Conservation (phyloP, 306 rosid species). For the Prunus mira region DNA sequence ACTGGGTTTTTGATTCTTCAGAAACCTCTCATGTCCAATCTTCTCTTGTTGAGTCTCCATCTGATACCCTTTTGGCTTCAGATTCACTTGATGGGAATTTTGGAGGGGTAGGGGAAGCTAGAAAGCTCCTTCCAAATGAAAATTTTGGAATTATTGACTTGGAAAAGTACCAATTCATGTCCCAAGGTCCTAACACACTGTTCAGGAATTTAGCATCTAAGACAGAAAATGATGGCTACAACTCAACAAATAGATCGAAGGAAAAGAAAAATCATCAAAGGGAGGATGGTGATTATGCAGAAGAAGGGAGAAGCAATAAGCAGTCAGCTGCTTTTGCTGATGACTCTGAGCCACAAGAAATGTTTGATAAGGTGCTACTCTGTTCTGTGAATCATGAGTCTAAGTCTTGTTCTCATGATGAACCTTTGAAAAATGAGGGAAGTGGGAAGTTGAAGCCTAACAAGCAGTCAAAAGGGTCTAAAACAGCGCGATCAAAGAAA, state of each 20-base stretch:
- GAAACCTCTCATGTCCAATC: neutral
- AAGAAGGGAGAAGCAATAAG: conserved; percentile 34
- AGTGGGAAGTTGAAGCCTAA: conserved; percentile 14
- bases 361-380: conserved; percentile 35
- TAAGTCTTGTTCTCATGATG: neutral
- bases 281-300: conserved; percentile 17
- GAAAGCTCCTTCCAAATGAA: conserved; percentile 19
- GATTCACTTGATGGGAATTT: conserved; percentile 13
- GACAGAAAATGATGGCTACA: neutral
- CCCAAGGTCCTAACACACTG: neutral
- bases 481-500: conserved; percentile 18
- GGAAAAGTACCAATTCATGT: neutral
- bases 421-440: neutral
- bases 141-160: conserved; percentile 17
- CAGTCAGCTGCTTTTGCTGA: conserved; percentile 26
- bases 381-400: conserved; percentile 13
- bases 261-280: conserved; percentile 29
- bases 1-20: conserved; percentile 17
- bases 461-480: conserved; percentile 13
- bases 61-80: conserved; percentile 14
- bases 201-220: conserved; percentile 10
- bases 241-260: conserved; percentile 10
- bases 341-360: conserved; percentile 28
- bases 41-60: too few relatives aligned
- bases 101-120: conserved; percentile 12